phyloP scores from a whole-genome alignment of 345 rosid species.

The Citrus mangshanensis region DNA sequence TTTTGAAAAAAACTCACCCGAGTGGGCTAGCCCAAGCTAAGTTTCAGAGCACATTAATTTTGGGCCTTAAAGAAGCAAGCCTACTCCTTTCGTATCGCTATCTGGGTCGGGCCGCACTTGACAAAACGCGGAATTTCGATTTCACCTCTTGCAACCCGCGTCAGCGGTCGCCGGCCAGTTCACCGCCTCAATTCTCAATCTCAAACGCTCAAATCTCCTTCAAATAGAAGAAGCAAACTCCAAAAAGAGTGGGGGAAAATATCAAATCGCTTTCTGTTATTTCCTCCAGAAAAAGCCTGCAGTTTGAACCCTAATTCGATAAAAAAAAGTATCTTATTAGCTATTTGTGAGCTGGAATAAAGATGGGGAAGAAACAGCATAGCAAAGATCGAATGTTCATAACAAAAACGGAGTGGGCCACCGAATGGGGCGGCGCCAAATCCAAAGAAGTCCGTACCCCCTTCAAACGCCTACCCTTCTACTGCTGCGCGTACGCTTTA shows the following conservation, averaged over 20 bases:
- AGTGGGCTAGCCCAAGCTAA: background rate
- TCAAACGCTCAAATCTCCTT: background rate
- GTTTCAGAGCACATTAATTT: background rate
- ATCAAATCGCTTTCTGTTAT: background rate
- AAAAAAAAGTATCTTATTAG: background rate
- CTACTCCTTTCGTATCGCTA: background rate
- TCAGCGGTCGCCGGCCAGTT: background rate
- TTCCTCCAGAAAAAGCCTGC: no score
- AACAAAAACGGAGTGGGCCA: slow-evolving; percentile 96
- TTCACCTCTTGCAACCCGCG: background rate
- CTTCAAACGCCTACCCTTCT: slow-evolving; percentile 93
- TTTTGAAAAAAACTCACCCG: no score
- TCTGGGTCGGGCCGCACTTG: background rate
- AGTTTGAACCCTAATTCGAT: background rate
- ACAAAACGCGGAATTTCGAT: background rate
- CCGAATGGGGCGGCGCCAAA: slow-evolving; percentile 99
- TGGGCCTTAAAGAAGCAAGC: background rate
- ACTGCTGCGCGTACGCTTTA: slow-evolving; percentile 84
- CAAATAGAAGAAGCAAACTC: background rate
- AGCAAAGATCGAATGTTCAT: slow-evolving; percentile 97
- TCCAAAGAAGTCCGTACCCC: slow-evolving; percentile 68
- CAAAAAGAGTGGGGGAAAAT: background rate
- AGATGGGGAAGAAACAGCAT: slow-evolving; percentile 98
- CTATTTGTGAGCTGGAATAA: background rate
- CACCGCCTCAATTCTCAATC: background rate